These are phyloP conservation scores for Ramichloridium luteum DNA, from an alignment of 2,329 filamentous ascomycete species.

Conservation along the genomic window DNA sequence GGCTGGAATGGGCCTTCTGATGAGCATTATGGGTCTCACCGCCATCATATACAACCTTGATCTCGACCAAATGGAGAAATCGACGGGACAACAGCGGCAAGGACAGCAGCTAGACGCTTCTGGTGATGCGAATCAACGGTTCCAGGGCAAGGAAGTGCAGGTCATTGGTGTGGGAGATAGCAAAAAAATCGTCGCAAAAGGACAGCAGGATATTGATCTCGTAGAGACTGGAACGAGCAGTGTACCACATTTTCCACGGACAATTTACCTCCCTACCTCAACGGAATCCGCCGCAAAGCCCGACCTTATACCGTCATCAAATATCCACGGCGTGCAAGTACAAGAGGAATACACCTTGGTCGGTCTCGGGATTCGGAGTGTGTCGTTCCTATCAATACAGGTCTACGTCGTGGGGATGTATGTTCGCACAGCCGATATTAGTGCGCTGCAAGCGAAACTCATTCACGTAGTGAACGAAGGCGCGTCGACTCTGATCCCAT, in stretches of 20 bases:
- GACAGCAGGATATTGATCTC: constrained; percentile 52
- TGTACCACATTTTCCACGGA: constrained; percentile 68
- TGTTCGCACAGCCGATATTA: constrained; percentile 71
- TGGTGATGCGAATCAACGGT: constrained; percentile 26
- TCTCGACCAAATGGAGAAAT: constrained; percentile 22
- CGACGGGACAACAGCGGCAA: constrained; percentile 14
- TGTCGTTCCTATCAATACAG: constrained; percentile 79
- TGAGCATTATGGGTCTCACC: constrained; percentile 21
- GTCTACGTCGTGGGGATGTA: constrained; percentile 95
- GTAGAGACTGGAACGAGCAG: constrained; percentile 70
- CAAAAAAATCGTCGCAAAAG: constrained; percentile 35
- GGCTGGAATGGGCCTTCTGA: constrained; percentile 25
- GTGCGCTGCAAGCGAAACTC: constrained; percentile 64
- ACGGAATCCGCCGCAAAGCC: constrained; percentile 17
- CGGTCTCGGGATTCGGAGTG: constrained; percentile 75
- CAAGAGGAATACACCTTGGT: constrained; percentile 71
- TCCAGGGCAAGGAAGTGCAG: constrained; percentile 44
- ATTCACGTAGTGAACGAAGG: constrained; percentile 62
- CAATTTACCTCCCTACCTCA: constrained; percentile 48
- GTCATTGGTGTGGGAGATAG: constrained; percentile 51
- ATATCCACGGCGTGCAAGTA: constrained; percentile 25
- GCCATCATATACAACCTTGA: constrained; percentile 23
- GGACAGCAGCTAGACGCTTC: constrained; percentile 24
- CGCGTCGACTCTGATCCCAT: constrained; percentile 71
- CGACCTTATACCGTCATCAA: constrained; percentile 22